phyloP scores from a whole-genome alignment of 1,139 yeast genomes.

The Geotrichum restrictum region DNA sequence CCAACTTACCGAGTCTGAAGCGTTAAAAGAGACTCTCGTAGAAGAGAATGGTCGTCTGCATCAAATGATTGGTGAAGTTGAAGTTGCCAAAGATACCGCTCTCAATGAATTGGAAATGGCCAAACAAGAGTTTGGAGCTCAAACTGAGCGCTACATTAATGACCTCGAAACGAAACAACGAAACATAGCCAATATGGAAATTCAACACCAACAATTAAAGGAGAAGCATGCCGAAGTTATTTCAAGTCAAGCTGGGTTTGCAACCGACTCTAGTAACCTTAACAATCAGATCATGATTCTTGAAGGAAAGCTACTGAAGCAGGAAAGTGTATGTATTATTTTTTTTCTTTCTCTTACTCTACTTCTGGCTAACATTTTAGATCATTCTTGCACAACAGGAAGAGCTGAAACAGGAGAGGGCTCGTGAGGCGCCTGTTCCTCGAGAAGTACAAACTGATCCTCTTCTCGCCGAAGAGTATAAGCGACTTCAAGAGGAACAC shows the following conservation, averaged over 20 bases:
- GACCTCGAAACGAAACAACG: conserved; percentile 21
- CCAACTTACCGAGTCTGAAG: conserved; percentile 34
- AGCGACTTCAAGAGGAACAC: conserved; percentile 27
- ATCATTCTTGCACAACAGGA: conserved; percentile 8
- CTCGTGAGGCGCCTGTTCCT: not conserved
- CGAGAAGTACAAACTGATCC: too few species aligned
- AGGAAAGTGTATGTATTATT: conserved; percentile 21
- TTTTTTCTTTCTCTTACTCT: not conserved
- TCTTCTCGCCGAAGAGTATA: conserved; percentile 22
- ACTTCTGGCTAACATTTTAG: conserved; percentile 10
- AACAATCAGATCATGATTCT: conserved; percentile 24
- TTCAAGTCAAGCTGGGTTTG: conserved; percentile 24
- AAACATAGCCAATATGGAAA: conserved; percentile 10
- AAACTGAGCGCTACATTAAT: conserved; percentile 14
- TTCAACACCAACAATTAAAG: conserved; percentile 20
- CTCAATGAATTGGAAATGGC: conserved; percentile 4
- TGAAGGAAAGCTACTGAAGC: conserved; percentile 23
- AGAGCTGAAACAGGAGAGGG: conserved; percentile 6
- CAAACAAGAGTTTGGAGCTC: conserved; percentile 12
- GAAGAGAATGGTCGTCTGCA: conserved; percentile 36
- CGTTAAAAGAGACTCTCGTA: conserved; percentile 34
- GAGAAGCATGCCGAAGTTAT: conserved; percentile 23
- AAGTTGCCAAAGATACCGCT: conserved; percentile 26
- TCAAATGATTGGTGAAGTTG: conserved; percentile 33
- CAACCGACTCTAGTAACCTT: conserved; percentile 23